A percentile compares a stretch with the other conserved stretches of the same genome.
Evolutionary conservation across 2,329 filamentous ascomycete genomes (phyloP).

Genomic region (Alternaria sp.): DNA sequence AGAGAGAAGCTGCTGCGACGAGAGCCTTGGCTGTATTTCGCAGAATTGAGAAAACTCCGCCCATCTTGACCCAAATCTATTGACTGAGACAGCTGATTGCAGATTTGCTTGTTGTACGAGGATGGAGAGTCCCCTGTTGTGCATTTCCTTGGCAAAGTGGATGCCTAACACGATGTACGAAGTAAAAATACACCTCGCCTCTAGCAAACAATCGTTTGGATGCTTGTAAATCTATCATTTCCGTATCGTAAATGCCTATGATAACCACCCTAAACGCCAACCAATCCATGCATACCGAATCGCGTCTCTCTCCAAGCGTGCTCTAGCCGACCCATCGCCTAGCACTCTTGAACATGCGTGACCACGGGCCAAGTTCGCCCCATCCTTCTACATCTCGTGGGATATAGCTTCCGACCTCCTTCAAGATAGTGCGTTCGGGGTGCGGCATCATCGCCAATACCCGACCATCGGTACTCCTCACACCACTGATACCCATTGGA

Average conservation of each 20-base stretch:
- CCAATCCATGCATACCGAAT: neutral
- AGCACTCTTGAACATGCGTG: constrained; percentile 84
- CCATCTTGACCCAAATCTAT: neutral
- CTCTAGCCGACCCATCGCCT: constrained; percentile 79
- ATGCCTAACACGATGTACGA: neutral
- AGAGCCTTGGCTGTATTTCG: neutral
- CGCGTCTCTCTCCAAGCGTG: neutral
- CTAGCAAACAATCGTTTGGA: neutral
- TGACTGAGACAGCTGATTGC: neutral
- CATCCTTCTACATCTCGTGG: constrained; percentile 69
- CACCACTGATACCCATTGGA: constrained; percentile 79
- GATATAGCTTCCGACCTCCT: constrained; percentile 77
- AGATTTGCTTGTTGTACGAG: neutral
- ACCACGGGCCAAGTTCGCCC: constrained; percentile 86
- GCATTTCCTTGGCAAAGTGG: neutral
- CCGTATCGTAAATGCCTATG: neutral
- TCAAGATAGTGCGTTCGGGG: constrained; percentile 86
- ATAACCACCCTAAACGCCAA: constrained; percentile 2
- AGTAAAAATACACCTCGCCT: neutral
- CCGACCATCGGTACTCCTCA: constrained; percentile 76
- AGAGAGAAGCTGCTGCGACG: neutral
- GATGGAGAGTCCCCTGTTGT: neutral
- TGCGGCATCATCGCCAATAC: constrained; percentile 93
- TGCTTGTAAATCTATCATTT: constrained; percentile 1
- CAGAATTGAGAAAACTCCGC: neutral